Conservation (phyloP, 2,329 filamentous ascomycete genomes). For the Fusarium tjaetaba region DNA sequence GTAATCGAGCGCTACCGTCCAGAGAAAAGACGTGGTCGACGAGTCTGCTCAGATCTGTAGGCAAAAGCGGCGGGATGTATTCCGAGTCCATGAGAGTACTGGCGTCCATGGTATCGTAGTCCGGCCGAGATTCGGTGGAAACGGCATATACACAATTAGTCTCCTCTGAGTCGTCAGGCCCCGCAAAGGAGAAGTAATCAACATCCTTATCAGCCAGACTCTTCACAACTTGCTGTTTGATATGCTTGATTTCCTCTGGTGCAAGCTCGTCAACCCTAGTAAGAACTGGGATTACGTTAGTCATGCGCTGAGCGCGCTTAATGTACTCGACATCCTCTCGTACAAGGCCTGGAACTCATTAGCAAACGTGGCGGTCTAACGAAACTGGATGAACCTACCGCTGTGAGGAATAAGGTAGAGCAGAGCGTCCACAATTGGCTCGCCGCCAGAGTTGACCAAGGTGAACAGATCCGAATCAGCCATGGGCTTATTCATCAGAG, state of each 20-base stretch:
- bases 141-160: conserved; percentile 72
- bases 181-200: conserved; percentile 73
- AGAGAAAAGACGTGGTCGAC: conserved; percentile 80
- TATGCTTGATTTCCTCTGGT: conserved; percentile 61
- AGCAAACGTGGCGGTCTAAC: neutral
- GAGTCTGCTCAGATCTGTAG: conserved; percentile 77
- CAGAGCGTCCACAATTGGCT: conserved; percentile 84
- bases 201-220: conserved; percentile 68
- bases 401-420: conserved; percentile 80
- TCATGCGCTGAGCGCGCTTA: conserved; percentile 73
- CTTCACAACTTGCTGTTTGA: conserved; percentile 68
- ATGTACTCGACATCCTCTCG: conserved; percentile 74
- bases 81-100: conserved; percentile 92
- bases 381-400: conserved; percentile 56
- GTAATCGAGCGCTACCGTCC: conserved; percentile 81
- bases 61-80: conserved; percentile 82
- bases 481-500: conserved; percentile 61
- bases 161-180: conserved; percentile 40
- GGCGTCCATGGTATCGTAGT: conserved; percentile 88
- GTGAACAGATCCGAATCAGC: conserved; percentile 79
- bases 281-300: conserved; percentile 87
- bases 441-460: conserved; percentile 83
- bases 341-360: conserved; percentile 44
- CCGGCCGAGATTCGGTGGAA: conserved; percentile 76
- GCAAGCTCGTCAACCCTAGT: conserved; percentile 78